phyloP scores from a whole-genome alignment of 176 grass and related monocot genomes.

The Olyra latifolia region DNA sequence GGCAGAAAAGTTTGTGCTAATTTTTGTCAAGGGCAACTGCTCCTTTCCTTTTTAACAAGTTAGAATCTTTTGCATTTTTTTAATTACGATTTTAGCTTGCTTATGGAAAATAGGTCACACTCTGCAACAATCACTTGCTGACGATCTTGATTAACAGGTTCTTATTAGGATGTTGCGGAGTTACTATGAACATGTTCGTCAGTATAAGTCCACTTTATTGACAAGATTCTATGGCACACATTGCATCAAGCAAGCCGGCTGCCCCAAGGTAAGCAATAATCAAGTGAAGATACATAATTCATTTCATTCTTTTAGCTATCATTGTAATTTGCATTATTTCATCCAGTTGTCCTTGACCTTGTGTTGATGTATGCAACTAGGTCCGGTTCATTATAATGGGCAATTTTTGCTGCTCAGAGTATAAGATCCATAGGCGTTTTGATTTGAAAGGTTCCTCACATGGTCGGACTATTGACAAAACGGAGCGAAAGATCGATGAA shows the following conservation, averaged over 20 bases:
- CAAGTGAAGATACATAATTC: background rate
- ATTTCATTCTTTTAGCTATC: background rate
- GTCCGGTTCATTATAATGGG: conserved; percentile 75
- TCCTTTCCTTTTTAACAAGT: background rate
- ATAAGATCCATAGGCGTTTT: conserved; percentile 69
- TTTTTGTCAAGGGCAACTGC: background rate
- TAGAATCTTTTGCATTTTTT: background rate
- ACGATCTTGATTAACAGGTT: conserved; percentile 34
- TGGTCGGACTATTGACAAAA: conserved; percentile 60
- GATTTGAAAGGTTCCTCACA: conserved; percentile 80
- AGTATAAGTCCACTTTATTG: conserved; percentile 52
- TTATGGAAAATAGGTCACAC: background rate
- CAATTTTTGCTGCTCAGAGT: conserved; percentile 70
- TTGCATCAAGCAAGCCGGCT: conserved; percentile 75
- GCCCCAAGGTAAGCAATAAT: conserved; percentile 53
- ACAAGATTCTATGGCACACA: conserved; percentile 76
- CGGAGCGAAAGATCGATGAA: conserved; percentile 54
- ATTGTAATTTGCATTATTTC: background rate
- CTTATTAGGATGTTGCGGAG: conserved; percentile 68
- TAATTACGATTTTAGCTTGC: background rate
- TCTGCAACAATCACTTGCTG: background rate
- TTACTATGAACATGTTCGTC: conserved; percentile 67
- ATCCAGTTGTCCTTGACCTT: background rate
- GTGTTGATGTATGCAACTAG: conserved; percentile 33
- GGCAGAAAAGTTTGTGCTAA: background rate